These are phyloP conservation scores for Amphirosellinia nigrospora DNA, from an alignment of 495 filamentous ascomycete genomes.

Conservation along the genomic window DNA sequence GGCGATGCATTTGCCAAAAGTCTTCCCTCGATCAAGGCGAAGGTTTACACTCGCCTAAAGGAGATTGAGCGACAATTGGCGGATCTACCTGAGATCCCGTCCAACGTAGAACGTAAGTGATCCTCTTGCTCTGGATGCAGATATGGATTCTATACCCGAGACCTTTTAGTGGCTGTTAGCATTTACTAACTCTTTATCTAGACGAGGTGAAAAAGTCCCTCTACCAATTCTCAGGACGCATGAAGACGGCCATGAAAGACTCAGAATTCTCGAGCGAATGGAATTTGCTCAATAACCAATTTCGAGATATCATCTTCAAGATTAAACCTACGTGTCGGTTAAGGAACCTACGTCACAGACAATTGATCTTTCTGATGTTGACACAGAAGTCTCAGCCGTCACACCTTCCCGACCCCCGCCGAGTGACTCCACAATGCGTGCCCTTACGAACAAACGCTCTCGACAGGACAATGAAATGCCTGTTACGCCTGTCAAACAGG, in stretches of 20 bases:
- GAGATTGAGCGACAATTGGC: slow-evolving; percentile 55
- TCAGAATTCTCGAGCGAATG: slow-evolving; percentile 42
- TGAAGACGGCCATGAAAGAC: slow-evolving; percentile 42
- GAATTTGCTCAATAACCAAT: slow-evolving; percentile 41
- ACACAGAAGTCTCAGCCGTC: slow-evolving; percentile 32
- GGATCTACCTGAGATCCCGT: slow-evolving; percentile 61
- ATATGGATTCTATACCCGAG: background rate
- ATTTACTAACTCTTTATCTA: background rate
- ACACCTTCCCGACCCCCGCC: slow-evolving; percentile 35
- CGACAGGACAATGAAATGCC: slow-evolving; percentile 23
- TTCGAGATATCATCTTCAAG: slow-evolving; percentile 43
- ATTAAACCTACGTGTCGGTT: slow-evolving; percentile 54
- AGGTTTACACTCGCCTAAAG: slow-evolving; percentile 58
- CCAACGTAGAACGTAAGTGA: slow-evolving; percentile 47
- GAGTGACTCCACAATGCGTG: slow-evolving; percentile 34
- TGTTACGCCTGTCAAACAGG: slow-evolving; percentile 20
- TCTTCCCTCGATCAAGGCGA: slow-evolving; percentile 63
- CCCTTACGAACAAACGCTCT: slow-evolving; percentile 30
- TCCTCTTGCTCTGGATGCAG: background rate
- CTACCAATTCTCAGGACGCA: slow-evolving; percentile 45
- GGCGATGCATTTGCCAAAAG: slow-evolving; percentile 39
- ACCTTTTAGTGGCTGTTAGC: background rate
- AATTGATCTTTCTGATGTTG: slow-evolving; percentile 37
- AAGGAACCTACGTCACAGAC: slow-evolving; percentile 39
- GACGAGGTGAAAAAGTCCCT: slow-evolving; percentile 53